Base-by-base conservation (phyloP, 495 filamentous ascomycete species). In the Pseudomonodictys pantanalensis region DNA sequence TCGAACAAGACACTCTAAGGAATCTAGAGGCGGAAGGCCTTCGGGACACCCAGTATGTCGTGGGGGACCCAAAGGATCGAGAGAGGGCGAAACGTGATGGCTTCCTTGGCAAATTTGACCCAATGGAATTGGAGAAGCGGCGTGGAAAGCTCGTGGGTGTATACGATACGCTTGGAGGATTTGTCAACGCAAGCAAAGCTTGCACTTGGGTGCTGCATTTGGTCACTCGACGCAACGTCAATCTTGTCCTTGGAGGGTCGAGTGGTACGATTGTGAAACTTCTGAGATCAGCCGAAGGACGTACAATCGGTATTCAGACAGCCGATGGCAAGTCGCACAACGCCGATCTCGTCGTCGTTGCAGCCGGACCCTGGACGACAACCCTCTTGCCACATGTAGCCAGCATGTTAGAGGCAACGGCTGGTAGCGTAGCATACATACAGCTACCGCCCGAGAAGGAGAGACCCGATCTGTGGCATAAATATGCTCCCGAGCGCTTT, bases 211-310 rank as follows among this genome's bases (percentile, higher is more conserved):
- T n/a, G n/a, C n/a, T 76, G 15, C 62, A 79, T 56, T 65, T 70
- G 17, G 75, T 73, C 1, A 56, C 53, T 12, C 5, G 15, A 52
- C 15, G 17, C 28, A 20, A 29, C n/a, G 48, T 20, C 26, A 32
- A 23, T 4, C 38, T 52, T n/a, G 22, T 52, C 48, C 48, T 52
- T 23, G 29, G 23, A 3, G 8, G 7, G 5, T 12, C 12, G n/a
- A 20, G 7, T 22, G 48, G 48, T 10, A 20, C 26, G 11, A 9
- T 52, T 22, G 29, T 20, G 11, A 9, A 7, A 5, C 38, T 33
- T 29, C 12, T 52, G 5, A 4, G 7, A 7, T 4, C 5, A 6
- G n/a, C 12, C 6, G n/a, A 32, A 3, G 48, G 48, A 4, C 32
- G 38, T 11, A 38, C 29, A 17, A 23, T 23, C 26, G 48, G 48